Base-by-base conservation (phyloP, 1,284 basidiomycete genomes). In the Austroboletus niveus region DNA sequence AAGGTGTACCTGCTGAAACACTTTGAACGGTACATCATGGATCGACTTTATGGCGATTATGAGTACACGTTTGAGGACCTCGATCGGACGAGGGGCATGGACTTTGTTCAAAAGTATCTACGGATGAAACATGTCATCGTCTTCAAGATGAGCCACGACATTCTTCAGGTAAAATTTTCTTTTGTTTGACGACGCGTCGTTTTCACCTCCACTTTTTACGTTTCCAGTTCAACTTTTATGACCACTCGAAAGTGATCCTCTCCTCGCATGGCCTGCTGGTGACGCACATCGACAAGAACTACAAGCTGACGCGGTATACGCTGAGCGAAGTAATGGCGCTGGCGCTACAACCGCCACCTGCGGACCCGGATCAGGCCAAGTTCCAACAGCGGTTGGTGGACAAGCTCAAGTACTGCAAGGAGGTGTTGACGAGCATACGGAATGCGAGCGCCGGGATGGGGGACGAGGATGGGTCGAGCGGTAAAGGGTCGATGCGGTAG, bases 71-170 rank as follows among this genome's bases (percentile, higher is more conserved):
- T 79, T 62, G 78, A 85, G 57, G 93, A 97, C 63, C 51, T 70
- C 30, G 75, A 78, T 4, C 72, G 85, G 35, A 81, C 78, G 38
- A 84, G 81, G 57, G 94, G 93, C 17, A 93, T 98, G 90, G 86
- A 90, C 59, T 98, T 96, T 74, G 89, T 98, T 40, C 89, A 94
- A 72, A 93, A 93, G 72, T 98, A 97, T 73, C 81, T 98, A 59
- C 80, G 96, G 54, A 95, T 95, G 88, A 95, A 95, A 73, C 87
- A 95, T 62, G 93, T 97, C 45, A 96, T 98, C 57, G 87, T 98
- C 32, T 99, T 99, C 80, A 89, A 94, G 73, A 75, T 99, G 67
- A 94, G 90, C 69, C 94, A 97, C 67, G 94, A 94, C 60, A 85
- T 92, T 42, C 73, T 98, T 7, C 95, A 97, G 82, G 92, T 90